Conservation (phyloP, 1,284 basidiomycete species). For the Boletellus deceptivus region DNA sequence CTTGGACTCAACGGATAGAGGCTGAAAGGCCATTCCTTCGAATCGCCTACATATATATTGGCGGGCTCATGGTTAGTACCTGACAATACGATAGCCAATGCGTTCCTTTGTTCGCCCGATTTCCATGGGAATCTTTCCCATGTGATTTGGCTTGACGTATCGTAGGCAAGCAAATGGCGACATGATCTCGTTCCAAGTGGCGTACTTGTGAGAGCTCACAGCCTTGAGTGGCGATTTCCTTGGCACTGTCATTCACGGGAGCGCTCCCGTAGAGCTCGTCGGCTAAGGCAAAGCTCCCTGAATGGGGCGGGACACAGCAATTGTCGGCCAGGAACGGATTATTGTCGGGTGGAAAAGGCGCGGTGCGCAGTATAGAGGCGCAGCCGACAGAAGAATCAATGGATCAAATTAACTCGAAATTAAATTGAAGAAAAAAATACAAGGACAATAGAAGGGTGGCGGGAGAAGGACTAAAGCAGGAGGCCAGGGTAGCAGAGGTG, state of each 20-base stretch:
- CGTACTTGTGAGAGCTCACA: constrained; percentile 10
- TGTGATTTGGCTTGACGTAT: constrained; percentile 1
- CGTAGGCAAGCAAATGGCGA: background rate
- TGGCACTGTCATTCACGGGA: background rate
- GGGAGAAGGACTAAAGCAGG: too few species aligned
- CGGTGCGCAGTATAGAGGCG: constrained; percentile 7
- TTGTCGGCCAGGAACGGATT: constrained; percentile 3
- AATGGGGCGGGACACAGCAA: constrained; percentile 16
- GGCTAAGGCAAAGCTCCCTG: constrained; percentile 9
- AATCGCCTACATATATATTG: too few species aligned
- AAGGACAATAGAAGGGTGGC: background rate
- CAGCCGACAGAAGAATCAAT: background rate
- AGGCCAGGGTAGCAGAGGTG: too few species aligned
- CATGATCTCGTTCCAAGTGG: background rate
- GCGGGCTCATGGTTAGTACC: too few species aligned
- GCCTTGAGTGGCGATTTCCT: constrained; percentile 8
- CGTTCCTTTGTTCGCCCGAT: background rate
- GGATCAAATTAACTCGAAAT: too few species aligned
- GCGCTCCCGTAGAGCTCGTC: constrained; percentile 14
- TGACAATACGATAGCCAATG: too few species aligned
- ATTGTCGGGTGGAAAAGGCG: background rate
- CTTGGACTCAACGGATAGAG: background rate
- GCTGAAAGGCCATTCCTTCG: too few species aligned
- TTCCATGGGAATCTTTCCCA: background rate
- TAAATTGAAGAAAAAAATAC: background rate